Base-by-base conservation (phyloP, 768 basidiomycete species). In the Phaeolepiota aurea region DNA sequence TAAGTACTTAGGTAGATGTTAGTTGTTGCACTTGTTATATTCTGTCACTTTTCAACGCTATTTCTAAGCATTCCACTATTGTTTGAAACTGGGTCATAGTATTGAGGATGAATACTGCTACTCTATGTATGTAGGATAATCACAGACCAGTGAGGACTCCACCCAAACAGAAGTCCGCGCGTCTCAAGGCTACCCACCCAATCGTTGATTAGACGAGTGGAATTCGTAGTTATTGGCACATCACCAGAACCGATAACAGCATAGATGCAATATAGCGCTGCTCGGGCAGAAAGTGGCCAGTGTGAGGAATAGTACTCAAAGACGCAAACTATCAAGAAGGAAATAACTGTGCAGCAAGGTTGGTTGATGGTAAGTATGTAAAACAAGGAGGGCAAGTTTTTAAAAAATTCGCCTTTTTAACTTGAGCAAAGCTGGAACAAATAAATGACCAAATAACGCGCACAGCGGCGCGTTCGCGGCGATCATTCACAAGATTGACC, bases 221-320 rank as follows among this genome's bases (percentile, higher is more conserved):
- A 63, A 55, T 70, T 35, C 66, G 38, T 79, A 45, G 38, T 41
- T 84, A 44, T 83, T 59, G 81, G 80, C 82, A 28, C 66, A 69
- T 79, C 77, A 82, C 78, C 81, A 84, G 82, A 84, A 84, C 81
- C 81, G 79, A 74, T 61, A 56, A 61, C 78, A 82, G 77, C 65
- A 75, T 79, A 59, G 74, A 66, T 59, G 64, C 59, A 61, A 63
- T 52, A 56, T 55, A 50, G 61, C 60, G 67, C 81, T 82, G 78
- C 73, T 71, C 81, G 80, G 80, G 81, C 81, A 83, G 81, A 84
- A 82, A 75, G 50, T 66, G 67, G 81, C 81, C 81, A 49, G 33
- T 19, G 36, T 33, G 40, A 42, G n/a, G n/a, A n/a, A n/a, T n/a
- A n/a, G n/a, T n/a, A n/a, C n/a, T n/a, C n/a, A n/a, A n/a, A n/a